Conservation (phyloP, 2,329 filamentous ascomycete genomes). For the Colletotrichum cereale region DNA sequence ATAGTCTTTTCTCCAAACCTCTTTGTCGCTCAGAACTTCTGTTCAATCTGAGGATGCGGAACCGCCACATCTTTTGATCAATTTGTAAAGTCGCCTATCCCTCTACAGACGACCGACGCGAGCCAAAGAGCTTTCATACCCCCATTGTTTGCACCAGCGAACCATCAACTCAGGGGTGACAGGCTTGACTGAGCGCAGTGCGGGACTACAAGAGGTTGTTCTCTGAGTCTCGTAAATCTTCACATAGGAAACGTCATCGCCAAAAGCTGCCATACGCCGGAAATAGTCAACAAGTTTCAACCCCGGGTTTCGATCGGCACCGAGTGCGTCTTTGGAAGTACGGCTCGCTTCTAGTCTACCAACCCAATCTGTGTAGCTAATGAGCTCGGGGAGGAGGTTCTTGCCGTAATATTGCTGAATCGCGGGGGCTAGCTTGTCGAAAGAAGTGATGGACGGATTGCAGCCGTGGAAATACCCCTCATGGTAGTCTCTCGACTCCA, state of each 20-base stretch:
- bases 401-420: slow-evolving; percentile 56
- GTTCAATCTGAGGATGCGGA: no score
- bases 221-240: slow-evolving; percentile 55
- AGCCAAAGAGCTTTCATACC: slow-evolving; percentile 40
- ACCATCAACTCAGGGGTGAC: slow-evolving; percentile 60
- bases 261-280: slow-evolving; percentile 44
- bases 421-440: slow-evolving; percentile 54
- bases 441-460: slow-evolving; percentile 57
- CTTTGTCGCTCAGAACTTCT: not conserved
- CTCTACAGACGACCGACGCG: slow-evolving; percentile 23
- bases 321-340: slow-evolving; percentile 47
- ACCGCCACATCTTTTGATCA: not conserved
- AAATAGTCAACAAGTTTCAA: slow-evolving; percentile 67
- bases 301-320: slow-evolving; percentile 58
- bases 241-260: slow-evolving; percentile 36
- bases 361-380: slow-evolving; percentile 61
- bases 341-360: slow-evolving; percentile 56
- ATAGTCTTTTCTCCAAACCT: not conserved
- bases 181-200: slow-evolving; percentile 54
- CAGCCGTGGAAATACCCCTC: slow-evolving; percentile 30
- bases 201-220: slow-evolving; percentile 55
- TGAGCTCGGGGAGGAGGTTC: slow-evolving; percentile 52
- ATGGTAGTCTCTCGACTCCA: slow-evolving; percentile 26
- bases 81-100: not conserved
- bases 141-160: slow-evolving; percentile 63